Percentiles rank a stretch among this genome's conserved stretches.
Conservation (phyloP, 1,139 yeast genomes). For the Pichia sp. region DNA sequence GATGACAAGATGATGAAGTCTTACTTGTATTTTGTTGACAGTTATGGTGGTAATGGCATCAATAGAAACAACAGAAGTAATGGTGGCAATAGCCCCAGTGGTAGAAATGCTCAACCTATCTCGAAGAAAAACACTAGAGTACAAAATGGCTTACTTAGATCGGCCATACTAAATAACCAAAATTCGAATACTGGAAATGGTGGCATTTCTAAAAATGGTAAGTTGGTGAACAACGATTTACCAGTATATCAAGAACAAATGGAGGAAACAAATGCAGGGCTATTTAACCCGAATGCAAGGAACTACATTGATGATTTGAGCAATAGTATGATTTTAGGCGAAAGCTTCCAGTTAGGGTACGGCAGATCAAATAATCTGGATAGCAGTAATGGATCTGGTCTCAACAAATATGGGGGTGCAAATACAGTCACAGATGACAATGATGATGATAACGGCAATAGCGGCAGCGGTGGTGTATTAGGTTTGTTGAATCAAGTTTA, state of each 20-base stretch:
- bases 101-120: background rate
- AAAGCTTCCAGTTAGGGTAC: constrained; percentile 27
- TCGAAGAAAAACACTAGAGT: background rate
- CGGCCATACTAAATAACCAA: constrained; percentile 24
- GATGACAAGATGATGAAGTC: constrained; percentile 93
- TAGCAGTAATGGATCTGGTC: background rate
- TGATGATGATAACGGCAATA: constrained; percentile 28
- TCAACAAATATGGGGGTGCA: constrained; percentile 14
- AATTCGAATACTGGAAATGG: constrained; percentile 13
- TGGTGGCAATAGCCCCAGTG: constrained; percentile 1
- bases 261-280: constrained; percentile 32
- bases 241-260: constrained; percentile 18
- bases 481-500: constrained; percentile 84
- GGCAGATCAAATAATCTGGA: constrained; percentile 2
- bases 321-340: constrained; percentile 31
- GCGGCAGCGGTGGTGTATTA: constrained; percentile 57
- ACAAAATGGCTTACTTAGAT: constrained; percentile 17
- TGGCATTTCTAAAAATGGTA: constrained; percentile 13
- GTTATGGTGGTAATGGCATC: constrained; percentile 46
- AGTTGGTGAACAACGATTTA: background rate
- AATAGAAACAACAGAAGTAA: constrained; percentile 22
- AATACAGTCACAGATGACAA: constrained; percentile 27
- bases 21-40: constrained; percentile 79
- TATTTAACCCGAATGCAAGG: constrained; percentile 22
- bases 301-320: constrained; percentile 24